Evolutionary conservation across 2,329 filamentous ascomycete species (phyloP), one percentile per base, ranked within the genome.

Genomic region (Epicoccum nigrum): DNA sequence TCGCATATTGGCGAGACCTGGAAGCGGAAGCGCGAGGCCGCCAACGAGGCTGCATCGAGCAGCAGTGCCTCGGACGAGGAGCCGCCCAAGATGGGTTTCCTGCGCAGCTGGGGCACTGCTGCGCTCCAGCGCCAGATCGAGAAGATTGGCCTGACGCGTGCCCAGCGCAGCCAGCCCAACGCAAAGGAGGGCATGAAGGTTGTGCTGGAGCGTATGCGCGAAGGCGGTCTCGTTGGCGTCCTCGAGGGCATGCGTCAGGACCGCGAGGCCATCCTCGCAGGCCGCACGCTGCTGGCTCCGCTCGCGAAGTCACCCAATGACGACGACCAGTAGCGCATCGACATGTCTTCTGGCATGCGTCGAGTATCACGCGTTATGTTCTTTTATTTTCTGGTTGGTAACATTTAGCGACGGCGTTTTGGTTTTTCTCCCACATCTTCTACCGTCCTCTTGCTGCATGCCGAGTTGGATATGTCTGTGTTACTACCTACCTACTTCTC

Each of bases 181-280:
- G 90, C 88, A 61, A 85, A 88, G 41, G 88, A 92, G 70, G 90
- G 90, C 40, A 93, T 94, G 90, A 86, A 84, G 49, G 84, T 92
- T 30, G 89, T 94, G 7, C 79, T 94, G 17, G 88, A 92, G 72
- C 80, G 89, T 39, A 72, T 90, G 67, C 78, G 87, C 45, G 78
- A 79, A 51, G 86, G 86, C 31, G 87, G 87, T 0, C 75, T 90
- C 15, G 84, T 88, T 13, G 86, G 74, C 17, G 87, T 89, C n/a
- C 74, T 90, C 23, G 86, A 89, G 58, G 86, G 85, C 21, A 89
- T 89, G 86, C 77, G 84, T 43, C 76, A 78, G 61, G 86, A 89
- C 64, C 77, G 81, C 32, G 79, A 83, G 60, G 51, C 65, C 23
- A 70, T 71, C 8, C 53, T 69, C 7, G 63, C 64, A 3, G 67